Evolutionary conservation across 2,329 filamentous ascomycete genomes (phyloP).

Genomic region (Trichoderma sp.): DNA sequence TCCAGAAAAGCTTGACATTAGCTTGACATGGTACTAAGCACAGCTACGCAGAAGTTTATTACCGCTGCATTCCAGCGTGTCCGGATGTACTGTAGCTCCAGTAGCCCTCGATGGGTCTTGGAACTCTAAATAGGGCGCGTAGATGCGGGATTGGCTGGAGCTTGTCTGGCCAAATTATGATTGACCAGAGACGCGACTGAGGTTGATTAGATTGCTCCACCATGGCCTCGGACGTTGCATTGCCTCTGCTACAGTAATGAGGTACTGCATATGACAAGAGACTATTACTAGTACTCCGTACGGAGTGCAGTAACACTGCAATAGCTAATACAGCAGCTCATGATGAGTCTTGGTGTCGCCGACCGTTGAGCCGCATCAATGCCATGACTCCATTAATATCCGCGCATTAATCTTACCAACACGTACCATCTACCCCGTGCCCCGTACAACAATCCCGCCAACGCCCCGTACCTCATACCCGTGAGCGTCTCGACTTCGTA

Average conservation of each 20-base stretch:
- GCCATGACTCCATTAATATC: neutral
- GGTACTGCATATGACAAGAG: neutral
- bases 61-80: neutral
- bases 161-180: neutral
- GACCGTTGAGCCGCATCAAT: neutral
- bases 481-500: neutral
- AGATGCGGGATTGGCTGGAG: neutral
- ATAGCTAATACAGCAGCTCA: neutral
- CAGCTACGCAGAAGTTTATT: neutral
- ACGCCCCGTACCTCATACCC: neutral
- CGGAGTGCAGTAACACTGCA: neutral
- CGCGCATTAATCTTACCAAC: neutral
- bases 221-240: neutral
- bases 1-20: neutral
- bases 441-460: neutral
- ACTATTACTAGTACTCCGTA: too few species aligned
- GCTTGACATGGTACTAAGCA: neutral
- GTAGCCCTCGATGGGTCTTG: neutral
- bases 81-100: neutral
- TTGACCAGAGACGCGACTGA: neutral
- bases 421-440: neutral
- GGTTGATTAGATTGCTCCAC: neutral
- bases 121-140: neutral
- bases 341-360: neutral
- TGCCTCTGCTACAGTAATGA: neutral